phyloP scores from a whole-genome alignment of 1,139 yeast species.

The Candida sp. region DNA sequence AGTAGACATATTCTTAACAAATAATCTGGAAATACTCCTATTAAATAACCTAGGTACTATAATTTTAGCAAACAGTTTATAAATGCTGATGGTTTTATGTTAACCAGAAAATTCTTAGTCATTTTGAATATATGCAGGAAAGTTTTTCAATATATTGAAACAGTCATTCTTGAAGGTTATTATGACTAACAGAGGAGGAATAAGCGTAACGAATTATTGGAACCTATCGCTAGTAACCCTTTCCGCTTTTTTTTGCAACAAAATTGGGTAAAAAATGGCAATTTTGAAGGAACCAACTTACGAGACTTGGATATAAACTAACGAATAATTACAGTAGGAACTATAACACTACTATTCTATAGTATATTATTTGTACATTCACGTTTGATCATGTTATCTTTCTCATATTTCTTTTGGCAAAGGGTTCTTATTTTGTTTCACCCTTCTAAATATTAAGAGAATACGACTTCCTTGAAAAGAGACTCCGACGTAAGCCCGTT shows the following conservation, averaged over 20 bases:
- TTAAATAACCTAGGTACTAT: not conserved
- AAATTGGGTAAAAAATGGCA: not conserved
- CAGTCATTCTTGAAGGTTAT: not conserved
- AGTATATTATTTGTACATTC: no score
- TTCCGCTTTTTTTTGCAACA: not conserved
- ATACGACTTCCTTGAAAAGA: no score
- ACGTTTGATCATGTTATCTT: no score
- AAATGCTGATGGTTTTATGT: not conserved
- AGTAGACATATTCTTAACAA: conserved; percentile 25
- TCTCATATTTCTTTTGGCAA: no score
- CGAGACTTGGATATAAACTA: no score
- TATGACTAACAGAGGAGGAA: not conserved
- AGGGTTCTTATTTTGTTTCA: no score
- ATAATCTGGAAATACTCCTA: conserved; percentile 2
- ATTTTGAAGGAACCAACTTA: no score
- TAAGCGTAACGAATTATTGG: not conserved
- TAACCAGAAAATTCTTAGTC: not conserved
- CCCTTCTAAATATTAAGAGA: no score
- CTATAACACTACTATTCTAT: no score
- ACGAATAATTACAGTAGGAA: no score
- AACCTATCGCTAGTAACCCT: not conserved
- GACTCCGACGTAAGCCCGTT: no score
- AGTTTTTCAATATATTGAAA: not conserved
- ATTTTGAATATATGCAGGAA: not conserved
- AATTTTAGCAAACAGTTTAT: conserved; percentile 1